A percentile compares a stretch with the other conserved stretches of the same genome.
These are phyloP conservation scores for Podospora appendiculata DNA, from an alignment of 495 filamentous ascomycete genomes.

Conservation along the genomic window DNA sequence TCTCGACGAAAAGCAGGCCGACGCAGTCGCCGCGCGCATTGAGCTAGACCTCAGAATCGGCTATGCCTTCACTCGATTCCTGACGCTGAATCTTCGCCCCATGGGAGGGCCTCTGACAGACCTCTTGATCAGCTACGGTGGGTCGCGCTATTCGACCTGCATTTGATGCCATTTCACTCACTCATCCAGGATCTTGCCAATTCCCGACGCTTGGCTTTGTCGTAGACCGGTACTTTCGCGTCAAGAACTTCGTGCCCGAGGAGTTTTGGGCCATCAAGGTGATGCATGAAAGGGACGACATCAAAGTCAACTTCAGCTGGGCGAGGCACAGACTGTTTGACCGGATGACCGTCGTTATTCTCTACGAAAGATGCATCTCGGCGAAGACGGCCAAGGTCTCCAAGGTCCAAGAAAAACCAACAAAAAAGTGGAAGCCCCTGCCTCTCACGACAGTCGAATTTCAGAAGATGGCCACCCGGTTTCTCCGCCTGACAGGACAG, in stretches of 20 bases:
- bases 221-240: constrained; percentile 87
- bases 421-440: constrained; percentile 87
- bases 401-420: constrained; percentile 81
- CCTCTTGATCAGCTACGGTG: constrained; percentile 81
- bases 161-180: not conserved
- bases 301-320: constrained; percentile 83
- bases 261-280: constrained; percentile 89
- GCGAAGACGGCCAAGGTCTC: constrained; percentile 73
- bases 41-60: constrained; percentile 91
- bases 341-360: constrained; percentile 66
- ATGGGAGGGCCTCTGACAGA: constrained; percentile 55
- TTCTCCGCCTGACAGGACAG: constrained; percentile 77
- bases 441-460: constrained; percentile 96
- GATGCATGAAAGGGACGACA: constrained; percentile 64
- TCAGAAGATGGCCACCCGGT: constrained; percentile 90
- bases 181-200: constrained; percentile 71
- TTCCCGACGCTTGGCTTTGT: constrained; percentile 97
- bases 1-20: constrained; percentile 78
- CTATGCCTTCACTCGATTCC: constrained; percentile 83
- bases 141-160: constrained; percentile 1
- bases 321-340: constrained; percentile 79
- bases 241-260: constrained; percentile 89
- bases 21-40: constrained; percentile 82
- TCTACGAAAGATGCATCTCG: constrained; percentile 75
- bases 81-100: constrained; percentile 63